Evolutionary conservation across 148 eudicot species (phyloP).

Genomic region (Dianthus caryophyllus): DNA sequence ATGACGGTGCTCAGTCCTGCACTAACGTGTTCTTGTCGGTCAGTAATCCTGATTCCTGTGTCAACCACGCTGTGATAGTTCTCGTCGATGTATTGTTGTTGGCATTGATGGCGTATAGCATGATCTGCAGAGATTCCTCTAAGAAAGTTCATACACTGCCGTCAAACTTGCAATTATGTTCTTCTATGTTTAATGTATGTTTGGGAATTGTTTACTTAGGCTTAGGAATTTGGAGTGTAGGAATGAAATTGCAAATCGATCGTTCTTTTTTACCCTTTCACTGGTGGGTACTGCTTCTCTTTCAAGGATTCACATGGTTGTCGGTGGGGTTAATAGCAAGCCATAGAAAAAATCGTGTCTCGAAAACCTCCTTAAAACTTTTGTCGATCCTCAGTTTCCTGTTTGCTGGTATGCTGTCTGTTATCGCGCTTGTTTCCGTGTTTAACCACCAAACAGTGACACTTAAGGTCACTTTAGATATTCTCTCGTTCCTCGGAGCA

Average conservation of each 20-base stretch:
- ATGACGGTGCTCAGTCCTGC: slow-evolving; percentile 29
- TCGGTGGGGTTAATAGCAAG: slow-evolving; percentile 42
- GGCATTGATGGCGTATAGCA: slow-evolving; percentile 31
- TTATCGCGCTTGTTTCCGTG: slow-evolving; percentile 33
- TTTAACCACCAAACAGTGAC: slow-evolving; percentile 28
- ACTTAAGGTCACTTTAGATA: slow-evolving; percentile 45
- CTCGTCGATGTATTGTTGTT: slow-evolving; percentile 55
- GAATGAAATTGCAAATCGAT: slow-evolving; percentile 28
- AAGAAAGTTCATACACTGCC: slow-evolving; percentile 22
- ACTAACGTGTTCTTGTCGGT: slow-evolving; percentile 30
- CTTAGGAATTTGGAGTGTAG: slow-evolving; percentile 22
- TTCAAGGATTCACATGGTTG: slow-evolving; percentile 66
- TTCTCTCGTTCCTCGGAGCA: slow-evolving; percentile 49
- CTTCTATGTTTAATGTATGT: slow-evolving; percentile 51
- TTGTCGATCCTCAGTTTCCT: slow-evolving; percentile 35
- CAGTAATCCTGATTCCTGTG: slow-evolving; percentile 61
- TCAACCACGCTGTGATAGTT: slow-evolving; percentile 51
- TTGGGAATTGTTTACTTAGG: slow-evolving; percentile 35
- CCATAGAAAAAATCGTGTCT: slow-evolving; percentile 32
- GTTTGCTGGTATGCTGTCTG: slow-evolving; percentile 9
- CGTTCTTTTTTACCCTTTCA: slow-evolving; percentile 43
- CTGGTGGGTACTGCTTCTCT: slow-evolving; percentile 44
- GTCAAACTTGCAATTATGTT: slow-evolving; percentile 36
- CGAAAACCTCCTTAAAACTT: slow-evolving; percentile 28
- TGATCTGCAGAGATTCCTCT: slow-evolving; percentile 30